Conservation (phyloP, 2,329 filamentous ascomycete species). For the Graphilbum fragrans region DNA sequence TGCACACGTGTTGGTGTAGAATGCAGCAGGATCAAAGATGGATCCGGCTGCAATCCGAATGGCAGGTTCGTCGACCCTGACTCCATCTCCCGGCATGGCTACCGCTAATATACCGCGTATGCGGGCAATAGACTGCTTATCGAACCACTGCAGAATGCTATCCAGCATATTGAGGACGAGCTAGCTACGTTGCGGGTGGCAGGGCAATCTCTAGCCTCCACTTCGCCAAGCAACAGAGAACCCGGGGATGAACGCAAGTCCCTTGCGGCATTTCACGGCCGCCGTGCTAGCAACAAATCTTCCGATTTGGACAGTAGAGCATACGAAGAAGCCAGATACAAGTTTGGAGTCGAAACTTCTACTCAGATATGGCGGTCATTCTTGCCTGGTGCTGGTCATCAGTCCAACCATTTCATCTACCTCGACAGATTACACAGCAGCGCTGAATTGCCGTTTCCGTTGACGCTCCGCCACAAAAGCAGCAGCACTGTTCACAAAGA, state of each 20-base stretch:
- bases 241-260: neutral
- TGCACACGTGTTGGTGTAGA: neutral
- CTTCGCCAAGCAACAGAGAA: neutral
- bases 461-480: neutral
- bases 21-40: neutral
- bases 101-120: neutral
- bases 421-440: neutral
- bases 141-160: neutral
- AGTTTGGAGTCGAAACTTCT: neutral
- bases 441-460: constrained; percentile 1
- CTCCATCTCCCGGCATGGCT: neutral
- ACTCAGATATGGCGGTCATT: neutral
- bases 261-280: no score
- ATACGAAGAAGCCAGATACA: neutral
- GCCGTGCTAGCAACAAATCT: no score
- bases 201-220: neutral
- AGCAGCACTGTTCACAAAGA: neutral
- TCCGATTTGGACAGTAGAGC: neutral
- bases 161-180: neutral
- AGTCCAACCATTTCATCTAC: neutral
- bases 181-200: neutral
- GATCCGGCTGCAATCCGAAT: constrained; percentile 1
- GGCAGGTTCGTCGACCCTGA: neutral
- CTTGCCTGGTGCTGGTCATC: neutral
- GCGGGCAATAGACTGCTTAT: neutral